Evolutionary conservation across 441 rosid species (phyloP).

Genomic region (Erodium texanum): DNA sequence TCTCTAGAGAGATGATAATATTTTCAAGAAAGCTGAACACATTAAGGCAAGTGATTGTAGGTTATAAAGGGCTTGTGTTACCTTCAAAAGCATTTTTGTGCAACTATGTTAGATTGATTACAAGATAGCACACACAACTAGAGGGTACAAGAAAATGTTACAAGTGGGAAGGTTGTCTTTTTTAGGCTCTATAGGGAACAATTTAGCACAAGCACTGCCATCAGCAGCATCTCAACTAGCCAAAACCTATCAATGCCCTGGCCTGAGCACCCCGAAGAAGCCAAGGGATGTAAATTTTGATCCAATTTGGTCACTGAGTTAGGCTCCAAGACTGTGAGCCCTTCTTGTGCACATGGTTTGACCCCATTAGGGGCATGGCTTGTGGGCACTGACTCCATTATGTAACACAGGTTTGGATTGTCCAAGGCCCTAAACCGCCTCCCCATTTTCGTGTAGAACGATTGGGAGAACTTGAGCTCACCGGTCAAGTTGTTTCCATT

Average conservation of each 20-base stretch:
- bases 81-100: slow-evolving; percentile 8
- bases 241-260: slow-evolving; percentile 21
- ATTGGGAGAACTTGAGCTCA: slow-evolving; percentile 43
- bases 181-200: neutral
- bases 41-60: too few species aligned
- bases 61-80: neutral
- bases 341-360: slow-evolving; percentile 44
- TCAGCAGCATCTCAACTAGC: slow-evolving; percentile 17
- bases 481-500: slow-evolving; percentile 79
- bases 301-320: slow-evolving; percentile 32
- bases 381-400: slow-evolving; percentile 24
- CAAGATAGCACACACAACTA: too few species aligned
- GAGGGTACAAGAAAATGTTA: neutral
- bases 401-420: slow-evolving; percentile 71
- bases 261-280: slow-evolving; percentile 42
- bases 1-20: too few species aligned
- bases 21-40: neutral
- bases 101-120: slow-evolving; percentile 6
- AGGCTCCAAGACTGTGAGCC: slow-evolving; percentile 24
- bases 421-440: slow-evolving; percentile 83
- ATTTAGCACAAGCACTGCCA: too few species aligned
- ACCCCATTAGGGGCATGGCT: slow-evolving; percentile 51
- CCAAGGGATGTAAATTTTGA: slow-evolving; percentile 24
- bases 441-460: slow-evolving; percentile 58
- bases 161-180: slow-evolving; percentile 9